Evolutionary conservation across 106 monocot genomes (phyloP).

Genomic region (Narthecium ossifragum): DNA sequence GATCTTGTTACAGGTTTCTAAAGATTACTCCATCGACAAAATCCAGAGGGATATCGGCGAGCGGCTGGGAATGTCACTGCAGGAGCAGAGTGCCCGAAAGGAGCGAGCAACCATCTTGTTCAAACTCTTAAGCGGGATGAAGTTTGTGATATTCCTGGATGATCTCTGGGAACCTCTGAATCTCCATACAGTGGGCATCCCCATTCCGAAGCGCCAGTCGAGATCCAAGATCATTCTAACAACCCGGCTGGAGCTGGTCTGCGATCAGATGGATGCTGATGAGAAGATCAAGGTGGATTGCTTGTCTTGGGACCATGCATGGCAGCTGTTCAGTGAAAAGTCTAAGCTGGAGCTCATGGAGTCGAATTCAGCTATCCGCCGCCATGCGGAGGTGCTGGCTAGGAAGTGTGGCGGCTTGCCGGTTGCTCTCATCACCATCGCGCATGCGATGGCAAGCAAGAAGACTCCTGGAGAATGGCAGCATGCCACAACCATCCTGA

Average conservation of each 20-base stretch:
- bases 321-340: constrained; percentile 26
- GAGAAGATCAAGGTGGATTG: constrained; percentile 17
- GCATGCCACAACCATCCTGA: constrained; percentile 14
- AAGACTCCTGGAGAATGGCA: constrained; percentile 21
- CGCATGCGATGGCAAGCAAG: constrained; percentile 24
- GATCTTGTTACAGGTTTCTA: too few relatives aligned
- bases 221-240: constrained; percentile 26
- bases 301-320: constrained; percentile 16
- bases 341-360: constrained; percentile 3
- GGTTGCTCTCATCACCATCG: constrained; percentile 28
- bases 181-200: constrained; percentile 15
- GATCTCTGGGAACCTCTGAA: constrained; percentile 30
- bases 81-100: constrained; percentile 7
- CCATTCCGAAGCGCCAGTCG: constrained; percentile 8
- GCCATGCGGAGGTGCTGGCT: constrained; percentile 10
- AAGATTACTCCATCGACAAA: not conserved
- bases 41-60: constrained; percentile 18
- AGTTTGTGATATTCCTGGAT: constrained; percentile 24
- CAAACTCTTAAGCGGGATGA: constrained; percentile 23
- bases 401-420: constrained; percentile 27
- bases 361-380: not conserved
- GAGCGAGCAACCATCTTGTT: constrained; percentile 18
- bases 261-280: constrained; percentile 24
- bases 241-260: constrained; percentile 22
- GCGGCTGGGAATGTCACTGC: constrained; percentile 18